phyloP scores from a whole-genome alignment of 1,284 basidiomycete species.

The Pseudozyma tsukubaensis region DNA sequence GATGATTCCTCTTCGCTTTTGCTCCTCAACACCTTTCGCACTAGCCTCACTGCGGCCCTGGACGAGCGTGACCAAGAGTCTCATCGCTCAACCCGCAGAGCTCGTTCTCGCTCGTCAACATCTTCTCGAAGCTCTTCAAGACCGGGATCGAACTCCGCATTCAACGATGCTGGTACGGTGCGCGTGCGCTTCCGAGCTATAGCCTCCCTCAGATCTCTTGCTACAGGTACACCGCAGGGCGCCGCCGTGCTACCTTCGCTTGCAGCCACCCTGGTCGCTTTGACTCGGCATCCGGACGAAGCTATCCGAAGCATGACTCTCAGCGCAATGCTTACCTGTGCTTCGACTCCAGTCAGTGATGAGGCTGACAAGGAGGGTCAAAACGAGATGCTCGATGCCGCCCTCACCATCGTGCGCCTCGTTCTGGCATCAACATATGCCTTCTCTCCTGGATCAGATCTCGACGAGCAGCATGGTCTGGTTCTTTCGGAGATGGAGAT shows the following conservation, averaged over 20 bases:
- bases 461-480: conserved; percentile 28
- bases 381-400: conserved; percentile 36
- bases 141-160: neutral
- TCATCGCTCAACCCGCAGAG: neutral
- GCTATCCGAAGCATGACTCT: conserved; percentile 29
- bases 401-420: conserved; percentile 35
- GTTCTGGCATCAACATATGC: conserved; percentile 37
- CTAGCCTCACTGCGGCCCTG: conserved; percentile 20
- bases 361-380: conserved; percentile 11
- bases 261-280: conserved; percentile 33
- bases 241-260: conserved; percentile 33
- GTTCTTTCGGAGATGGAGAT: conserved; percentile 40
- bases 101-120: conserved; percentile 11
- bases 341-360: neutral
- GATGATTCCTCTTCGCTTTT: conserved; percentile 39
- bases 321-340: conserved; percentile 35
- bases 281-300: conserved; percentile 30
- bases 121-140: conserved; percentile 13
- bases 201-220: conserved; percentile 27
- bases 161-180: neutral
- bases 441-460: conserved; percentile 16
- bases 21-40: conserved; percentile 47
- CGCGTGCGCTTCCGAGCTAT: conserved; percentile 7
- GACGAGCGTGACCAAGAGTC: neutral
- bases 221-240: conserved; percentile 20